A percentile compares a stretch with the other conserved stretches of the same genome.
phyloP scores from a whole-genome alignment of 192 early-diverging fungal genomes.

The Entomortierella chlamydospora region DNA sequence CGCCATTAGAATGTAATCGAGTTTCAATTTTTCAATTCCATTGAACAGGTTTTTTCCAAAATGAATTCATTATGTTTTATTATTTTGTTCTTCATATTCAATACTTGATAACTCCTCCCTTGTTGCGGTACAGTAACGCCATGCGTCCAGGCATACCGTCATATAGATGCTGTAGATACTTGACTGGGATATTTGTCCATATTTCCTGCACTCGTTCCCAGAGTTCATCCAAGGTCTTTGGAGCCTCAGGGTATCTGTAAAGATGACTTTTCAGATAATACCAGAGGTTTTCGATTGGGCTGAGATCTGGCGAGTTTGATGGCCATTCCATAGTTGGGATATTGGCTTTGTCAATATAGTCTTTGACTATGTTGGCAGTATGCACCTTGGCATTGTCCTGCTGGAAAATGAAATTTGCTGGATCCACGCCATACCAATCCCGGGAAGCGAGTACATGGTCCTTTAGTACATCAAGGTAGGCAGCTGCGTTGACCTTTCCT shows the following conservation, averaged over 20 bases:
- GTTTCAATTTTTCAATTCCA: too few relatives aligned
- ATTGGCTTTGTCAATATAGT: background rate
- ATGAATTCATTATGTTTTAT: too few relatives aligned
- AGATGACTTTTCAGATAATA: background rate
- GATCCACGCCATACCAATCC: conserved; percentile 4
- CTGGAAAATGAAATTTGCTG: conserved; percentile 16
- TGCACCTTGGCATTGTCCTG: conserved; percentile 22
- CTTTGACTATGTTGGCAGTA: conserved; percentile 5
- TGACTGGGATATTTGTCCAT: background rate
- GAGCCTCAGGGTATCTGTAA: background rate
- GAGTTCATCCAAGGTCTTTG: background rate
- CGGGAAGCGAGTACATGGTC: conserved; percentile 1
- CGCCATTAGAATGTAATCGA: too few relatives aligned
- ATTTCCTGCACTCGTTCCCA: background rate
- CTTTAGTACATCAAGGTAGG: background rate
- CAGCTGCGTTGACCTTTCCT: background rate
- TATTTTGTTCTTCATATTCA: background rate
- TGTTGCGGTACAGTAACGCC: background rate
- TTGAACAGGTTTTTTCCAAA: too few relatives aligned
- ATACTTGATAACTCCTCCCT: background rate
- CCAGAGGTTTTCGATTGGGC: conserved; percentile 8
- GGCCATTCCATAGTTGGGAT: conserved; percentile 13
- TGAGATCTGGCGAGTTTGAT: conserved; percentile 19
- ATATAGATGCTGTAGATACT: background rate
- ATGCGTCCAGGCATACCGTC: background rate